Base-by-base conservation (phyloP, 169 alveolate genomes). In the Plasmodium fragile region DNA sequence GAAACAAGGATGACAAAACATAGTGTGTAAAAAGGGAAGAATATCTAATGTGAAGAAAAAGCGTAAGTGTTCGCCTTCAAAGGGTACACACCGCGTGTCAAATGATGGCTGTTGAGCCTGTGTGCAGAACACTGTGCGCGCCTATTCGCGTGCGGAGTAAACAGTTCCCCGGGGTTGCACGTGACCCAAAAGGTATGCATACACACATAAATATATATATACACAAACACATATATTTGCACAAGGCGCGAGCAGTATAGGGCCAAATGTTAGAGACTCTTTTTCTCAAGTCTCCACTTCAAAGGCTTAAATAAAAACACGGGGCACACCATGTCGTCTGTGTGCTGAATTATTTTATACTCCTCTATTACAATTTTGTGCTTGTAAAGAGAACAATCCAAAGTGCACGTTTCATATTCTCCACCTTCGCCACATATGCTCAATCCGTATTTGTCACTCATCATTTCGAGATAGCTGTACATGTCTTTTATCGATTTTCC, bases 371-470 rank as follows among this genome's bases (percentile, higher is more conserved):
- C 84, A 49, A 96, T 85, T 89, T 83, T 94, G 49, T 81, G 79
- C 83, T 96, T 96, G 72, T 89, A 97, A 41, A 91, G 80, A 45
- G 99, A 99, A 81, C 99, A 98, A 97, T 99, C 99, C 59, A 98
- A 87, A 7, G 98, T 98, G n/a, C 98, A 85, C n/a, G 99, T 97
- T 95, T 99, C 99, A 95, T 98, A 99, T 92, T 99, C 99, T 10
- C 99, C 99, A 0, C 99, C 99, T 96, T 99, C 99, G 18, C 99
- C 99, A 93, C 99, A 98, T 34, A 98, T 98, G 95, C 98, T 99
- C 87, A 99, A 97, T 53, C 99, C 99, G 92, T 92, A 98, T 92
- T 98, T 93, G 49, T 96, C 95, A 85, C 97, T 94, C 97, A 96
- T 92, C 30, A 41, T 75, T 93, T 81, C 94, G 49, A 95, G 92